Conservation (phyloP, 176 grass and related monocot genomes). For the Thinopyrum elongatum region DNA sequence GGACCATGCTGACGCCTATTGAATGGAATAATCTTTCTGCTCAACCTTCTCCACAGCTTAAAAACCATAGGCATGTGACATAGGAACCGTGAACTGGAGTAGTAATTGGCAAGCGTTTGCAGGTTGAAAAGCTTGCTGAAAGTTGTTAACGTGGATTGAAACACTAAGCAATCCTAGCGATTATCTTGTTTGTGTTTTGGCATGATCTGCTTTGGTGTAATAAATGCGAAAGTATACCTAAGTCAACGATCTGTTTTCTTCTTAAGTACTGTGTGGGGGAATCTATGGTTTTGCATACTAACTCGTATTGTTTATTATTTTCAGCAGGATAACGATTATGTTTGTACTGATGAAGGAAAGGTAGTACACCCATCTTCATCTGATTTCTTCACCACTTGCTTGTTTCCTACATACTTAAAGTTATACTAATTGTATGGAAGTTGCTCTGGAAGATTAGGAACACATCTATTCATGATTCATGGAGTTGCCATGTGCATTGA, state of each 20-base stretch:
- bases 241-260: neutral
- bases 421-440: neutral
- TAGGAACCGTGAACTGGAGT: neutral
- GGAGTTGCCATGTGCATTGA: conserved; percentile 14
- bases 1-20: neutral
- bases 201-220: conserved; percentile 15
- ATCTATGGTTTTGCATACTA: conserved; percentile 23
- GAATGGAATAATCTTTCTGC: neutral
- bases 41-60: neutral
- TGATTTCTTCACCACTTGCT: conserved; percentile 13
- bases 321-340: conserved; percentile 80
- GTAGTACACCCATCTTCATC: conserved; percentile 32
- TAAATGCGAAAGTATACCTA: neutral
- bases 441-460: conserved; percentile 24
- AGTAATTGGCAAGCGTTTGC: neutral
- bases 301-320: conserved; percentile 22
- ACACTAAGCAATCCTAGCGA: neutral
- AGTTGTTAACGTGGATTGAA: neutral
- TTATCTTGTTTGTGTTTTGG: neutral
- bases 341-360: conserved; percentile 67
- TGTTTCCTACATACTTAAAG: neutral
- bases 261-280: neutral
- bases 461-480: neutral
- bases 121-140: neutral
- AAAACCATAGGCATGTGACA: neutral